phyloP scores from a whole-genome alignment of 2,329 filamentous ascomycete genomes.

The Cercospora sp. region DNA sequence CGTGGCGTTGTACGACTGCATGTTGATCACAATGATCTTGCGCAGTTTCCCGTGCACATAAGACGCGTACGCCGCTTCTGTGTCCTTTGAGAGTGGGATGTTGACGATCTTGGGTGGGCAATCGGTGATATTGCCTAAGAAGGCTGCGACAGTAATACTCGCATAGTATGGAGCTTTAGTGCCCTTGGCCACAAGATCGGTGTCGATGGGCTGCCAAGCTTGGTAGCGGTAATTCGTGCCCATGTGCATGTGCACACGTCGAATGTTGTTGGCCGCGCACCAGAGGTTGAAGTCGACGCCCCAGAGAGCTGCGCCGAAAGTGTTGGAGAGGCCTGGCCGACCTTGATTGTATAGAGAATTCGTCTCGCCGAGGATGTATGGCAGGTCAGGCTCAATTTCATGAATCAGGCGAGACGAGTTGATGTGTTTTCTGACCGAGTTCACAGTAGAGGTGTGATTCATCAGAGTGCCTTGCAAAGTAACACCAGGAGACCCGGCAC shows the following conservation, averaged over 20 bases:
- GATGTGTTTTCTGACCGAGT: conserved; percentile 52
- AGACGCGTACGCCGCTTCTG: conserved; percentile 58
- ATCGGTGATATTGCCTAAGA: conserved; percentile 49
- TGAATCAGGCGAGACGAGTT: conserved; percentile 45
- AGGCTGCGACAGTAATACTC: conserved; percentile 59
- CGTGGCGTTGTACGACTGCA: conserved; percentile 57
- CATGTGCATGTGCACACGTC: conserved; percentile 63
- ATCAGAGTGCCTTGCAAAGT: conserved; percentile 63
- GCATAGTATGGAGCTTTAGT: conserved; percentile 67
- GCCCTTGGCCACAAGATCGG: conserved; percentile 51
- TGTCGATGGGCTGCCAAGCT: conserved; percentile 61
- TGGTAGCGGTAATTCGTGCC: conserved; percentile 64
- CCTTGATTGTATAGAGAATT: conserved; percentile 66
- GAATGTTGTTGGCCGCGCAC: conserved; percentile 57
- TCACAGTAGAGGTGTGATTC: conserved; percentile 60
- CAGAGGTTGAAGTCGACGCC: conserved; percentile 63
- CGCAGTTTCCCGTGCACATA: conserved; percentile 50
- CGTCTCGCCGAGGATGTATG: conserved; percentile 61
- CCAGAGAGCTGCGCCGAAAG: conserved; percentile 67
- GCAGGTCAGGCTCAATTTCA: conserved; percentile 40
- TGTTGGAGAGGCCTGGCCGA: conserved; percentile 61
- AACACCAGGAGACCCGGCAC: conserved; percentile 59
- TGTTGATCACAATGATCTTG: conserved; percentile 58
- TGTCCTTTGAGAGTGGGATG: conserved; percentile 45
- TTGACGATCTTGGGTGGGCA: conserved; percentile 49